Conservation (phyloP, 2,329 filamentous ascomycete species). For the Ophiocordyceps australis region DNA sequence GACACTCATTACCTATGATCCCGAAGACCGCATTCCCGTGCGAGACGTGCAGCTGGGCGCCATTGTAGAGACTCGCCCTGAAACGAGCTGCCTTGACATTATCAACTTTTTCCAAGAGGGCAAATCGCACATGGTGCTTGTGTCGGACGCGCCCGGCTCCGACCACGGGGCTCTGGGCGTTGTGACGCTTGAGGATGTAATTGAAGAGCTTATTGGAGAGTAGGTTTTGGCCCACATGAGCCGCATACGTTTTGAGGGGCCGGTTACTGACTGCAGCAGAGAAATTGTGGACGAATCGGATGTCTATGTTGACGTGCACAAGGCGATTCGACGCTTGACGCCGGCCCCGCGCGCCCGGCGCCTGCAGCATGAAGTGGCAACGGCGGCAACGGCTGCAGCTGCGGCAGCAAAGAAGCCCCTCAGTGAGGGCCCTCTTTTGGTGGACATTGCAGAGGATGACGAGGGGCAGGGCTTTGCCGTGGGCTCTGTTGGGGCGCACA, state of each 20-base stretch:
- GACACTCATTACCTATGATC: constrained; percentile 96
- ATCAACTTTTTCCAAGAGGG: constrained; percentile 99
- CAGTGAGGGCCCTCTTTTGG: constrained; percentile 10
- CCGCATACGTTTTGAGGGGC: no score
- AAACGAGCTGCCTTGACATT: constrained; percentile 94
- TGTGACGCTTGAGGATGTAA: constrained; percentile 92
- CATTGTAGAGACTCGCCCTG: constrained; percentile 81
- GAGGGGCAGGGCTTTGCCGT: constrained; percentile 11
- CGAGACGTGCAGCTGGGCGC: constrained; percentile 85
- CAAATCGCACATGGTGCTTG: constrained; percentile 96
- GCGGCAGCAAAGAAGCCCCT: constrained; percentile 13
- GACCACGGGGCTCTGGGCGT: constrained; percentile 82
- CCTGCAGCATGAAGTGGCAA: constrained; percentile 10
- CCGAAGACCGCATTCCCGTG: constrained; percentile 75
- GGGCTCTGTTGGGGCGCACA: constrained; percentile 16
- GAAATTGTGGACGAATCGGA: constrained; percentile 99
- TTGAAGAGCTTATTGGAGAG: constrained; percentile 97
- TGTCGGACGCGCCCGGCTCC: constrained; percentile 79
- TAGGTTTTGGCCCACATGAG: no score
- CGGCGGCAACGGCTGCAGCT: constrained; percentile 8
- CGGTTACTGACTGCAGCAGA: no score
- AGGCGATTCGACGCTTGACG: constrained; percentile 78
- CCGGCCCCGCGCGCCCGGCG: constrained; percentile 64
- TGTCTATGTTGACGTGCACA: constrained; percentile 95
- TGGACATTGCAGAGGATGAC: constrained; percentile 23